Evolutionary conservation across 129 eudicot species (phyloP).

Genomic region (Flaveria bidentis): DNA sequence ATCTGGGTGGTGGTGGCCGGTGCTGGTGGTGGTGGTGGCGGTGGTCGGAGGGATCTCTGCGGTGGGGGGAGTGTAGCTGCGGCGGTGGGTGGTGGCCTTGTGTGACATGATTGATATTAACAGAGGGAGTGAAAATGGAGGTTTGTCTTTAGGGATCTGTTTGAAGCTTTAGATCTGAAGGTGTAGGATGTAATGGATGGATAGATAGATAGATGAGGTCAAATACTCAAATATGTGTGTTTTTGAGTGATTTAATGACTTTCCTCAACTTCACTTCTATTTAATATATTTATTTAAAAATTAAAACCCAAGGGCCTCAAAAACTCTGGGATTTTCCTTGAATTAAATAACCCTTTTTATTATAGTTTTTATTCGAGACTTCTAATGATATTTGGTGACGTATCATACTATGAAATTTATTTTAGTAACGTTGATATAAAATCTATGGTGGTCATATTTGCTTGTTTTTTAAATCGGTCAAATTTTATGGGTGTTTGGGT

Average conservation of each 20-base stretch:
- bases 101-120: conserved; percentile 22
- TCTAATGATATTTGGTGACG: no score
- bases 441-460: background rate
- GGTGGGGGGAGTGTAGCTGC: background rate
- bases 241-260: background rate
- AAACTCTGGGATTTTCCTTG: background rate
- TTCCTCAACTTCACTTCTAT: background rate
- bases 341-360: background rate
- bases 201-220: background rate
- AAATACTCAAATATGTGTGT: background rate
- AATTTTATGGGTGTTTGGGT: no score
- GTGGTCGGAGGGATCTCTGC: background rate
- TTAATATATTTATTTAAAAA: no score
- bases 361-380: no score
- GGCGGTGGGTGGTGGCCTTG: conserved; percentile 23
- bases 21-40: conserved; percentile 25
- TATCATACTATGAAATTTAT: no score
- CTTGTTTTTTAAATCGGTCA: background rate
- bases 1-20: conserved; percentile 11
- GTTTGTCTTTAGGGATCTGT: conserved; percentile 6
- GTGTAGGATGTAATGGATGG: background rate
- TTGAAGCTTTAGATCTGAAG: background rate
- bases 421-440: background rate
- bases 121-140: conserved; percentile 2
- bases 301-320: background rate